Percentiles rank a stretch among this genome's conserved stretches.
phyloP scores from a whole-genome alignment of 1,139 yeast species.

The Lodderomyces beijingensis region DNA sequence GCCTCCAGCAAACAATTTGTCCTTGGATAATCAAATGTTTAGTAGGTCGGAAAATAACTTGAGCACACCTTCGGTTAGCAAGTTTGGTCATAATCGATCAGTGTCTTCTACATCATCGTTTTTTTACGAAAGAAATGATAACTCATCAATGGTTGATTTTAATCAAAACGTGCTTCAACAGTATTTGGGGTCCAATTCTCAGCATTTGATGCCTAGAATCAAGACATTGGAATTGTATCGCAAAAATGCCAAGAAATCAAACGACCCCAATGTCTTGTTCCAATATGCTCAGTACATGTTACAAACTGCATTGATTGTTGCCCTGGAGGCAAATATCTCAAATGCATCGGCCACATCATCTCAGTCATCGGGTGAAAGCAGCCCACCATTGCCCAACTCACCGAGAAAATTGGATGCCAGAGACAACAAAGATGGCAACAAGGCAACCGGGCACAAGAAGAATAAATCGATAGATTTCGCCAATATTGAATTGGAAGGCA shows the following conservation, averaged over 20 bases:
- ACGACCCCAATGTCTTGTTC: conserved; percentile 80
- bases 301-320: conserved; percentile 71
- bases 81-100: conserved; percentile 32
- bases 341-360: conserved; percentile 9
- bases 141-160: conserved; percentile 35
- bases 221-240: conserved; percentile 86
- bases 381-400: conserved; percentile 17
- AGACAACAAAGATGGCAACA: conserved; percentile 2
- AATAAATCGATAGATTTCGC: conserved; percentile 22
- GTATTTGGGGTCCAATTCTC: conserved; percentile 49
- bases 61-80: conserved; percentile 15
- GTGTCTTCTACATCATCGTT: conserved; percentile 40
- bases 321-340: conserved; percentile 16
- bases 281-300: conserved; percentile 90
- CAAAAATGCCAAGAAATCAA: conserved; percentile 77
- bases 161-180: conserved; percentile 42
- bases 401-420: conserved; percentile 19
- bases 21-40: conserved; percentile 11
- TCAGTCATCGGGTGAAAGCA: conserved; percentile 13
- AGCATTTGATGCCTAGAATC: conserved; percentile 66
- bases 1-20: conserved; percentile 1
- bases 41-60: conserved; percentile 32
- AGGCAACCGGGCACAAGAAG: conserved; percentile 14
- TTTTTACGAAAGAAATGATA: conserved; percentile 32
- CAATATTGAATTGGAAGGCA: conserved; percentile 17